These are phyloP conservation scores for Saitozyma sp. DNA, from an alignment of 768 basidiomycete species.

Conservation along the genomic window DNA sequence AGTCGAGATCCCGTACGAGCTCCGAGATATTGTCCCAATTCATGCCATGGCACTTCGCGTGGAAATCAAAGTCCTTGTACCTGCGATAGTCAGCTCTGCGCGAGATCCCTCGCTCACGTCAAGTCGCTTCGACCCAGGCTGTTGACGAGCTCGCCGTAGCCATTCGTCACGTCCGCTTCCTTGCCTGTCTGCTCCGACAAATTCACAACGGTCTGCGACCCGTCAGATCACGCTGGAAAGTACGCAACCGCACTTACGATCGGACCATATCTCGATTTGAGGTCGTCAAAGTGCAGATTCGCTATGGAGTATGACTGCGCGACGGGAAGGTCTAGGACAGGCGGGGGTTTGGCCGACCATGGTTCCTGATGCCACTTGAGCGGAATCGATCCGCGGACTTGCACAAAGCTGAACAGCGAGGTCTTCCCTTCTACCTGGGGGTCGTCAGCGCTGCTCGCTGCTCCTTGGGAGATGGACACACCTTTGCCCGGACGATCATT, in stretches of 20 bases:
- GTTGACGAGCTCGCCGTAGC: conserved; percentile 69
- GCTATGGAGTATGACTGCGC: conserved; percentile 70
- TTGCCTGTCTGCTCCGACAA: conserved; percentile 88
- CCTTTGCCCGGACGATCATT: conserved; percentile 79
- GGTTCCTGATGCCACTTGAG: conserved; percentile 90
- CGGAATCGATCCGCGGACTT: conserved; percentile 90
- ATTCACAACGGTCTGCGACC: conserved; percentile 72
- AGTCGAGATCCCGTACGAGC: conserved; percentile 71
- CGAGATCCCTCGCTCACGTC: conserved; percentile 31
- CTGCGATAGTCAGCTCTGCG: conserved; percentile 14
- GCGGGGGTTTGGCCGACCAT: conserved; percentile 83
- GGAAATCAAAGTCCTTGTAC: conserved; percentile 74
- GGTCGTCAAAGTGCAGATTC: conserved; percentile 70
- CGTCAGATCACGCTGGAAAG: background rate
- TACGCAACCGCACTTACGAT: conserved; percentile 59
- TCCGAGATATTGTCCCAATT: conserved; percentile 90
- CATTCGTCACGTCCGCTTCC: conserved; percentile 74
- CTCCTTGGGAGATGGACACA: conserved; percentile 50
- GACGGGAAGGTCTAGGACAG: conserved; percentile 73
- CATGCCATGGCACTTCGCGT: conserved; percentile 91
- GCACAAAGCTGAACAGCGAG: conserved; percentile 84
- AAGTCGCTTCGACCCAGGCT: conserved; percentile 55
- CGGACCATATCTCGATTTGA: conserved; percentile 69
- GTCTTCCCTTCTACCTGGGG: conserved; percentile 68
- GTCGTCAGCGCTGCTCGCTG: background rate